Evolutionary conservation across 257 asterid species (phyloP).

Genomic region (Petrea volubilis): DNA sequence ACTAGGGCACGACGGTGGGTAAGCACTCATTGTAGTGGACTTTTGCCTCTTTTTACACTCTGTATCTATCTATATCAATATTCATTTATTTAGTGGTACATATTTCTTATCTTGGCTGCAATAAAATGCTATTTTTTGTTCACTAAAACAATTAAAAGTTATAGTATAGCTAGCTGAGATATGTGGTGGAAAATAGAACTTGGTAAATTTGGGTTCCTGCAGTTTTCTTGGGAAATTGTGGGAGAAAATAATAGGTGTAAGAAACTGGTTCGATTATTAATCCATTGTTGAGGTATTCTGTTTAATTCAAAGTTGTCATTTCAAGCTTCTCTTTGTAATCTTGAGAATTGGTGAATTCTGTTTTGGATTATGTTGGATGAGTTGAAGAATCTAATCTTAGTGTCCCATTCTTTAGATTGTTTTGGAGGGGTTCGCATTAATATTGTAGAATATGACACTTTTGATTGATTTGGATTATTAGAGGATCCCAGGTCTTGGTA

Average conservation of each 20-base stretch:
- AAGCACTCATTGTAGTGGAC: constrained; percentile 42
- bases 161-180: neutral
- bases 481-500: too few species aligned
- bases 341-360: neutral
- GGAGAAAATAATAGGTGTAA: too few species aligned
- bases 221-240: too few species aligned
- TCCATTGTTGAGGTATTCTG: too few species aligned
- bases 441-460: neutral
- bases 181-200: neutral
- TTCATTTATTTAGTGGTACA: neutral
- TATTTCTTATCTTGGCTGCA: neutral
- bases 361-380: neutral
- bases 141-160: neutral
- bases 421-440: neutral
- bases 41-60: constrained; percentile 8
- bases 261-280: too few species aligned
- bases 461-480: neutral
- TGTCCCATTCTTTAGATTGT: neutral
- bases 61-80: neutral
- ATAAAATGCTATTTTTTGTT: neutral
- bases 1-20: constrained; percentile 73
- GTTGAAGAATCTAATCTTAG: neutral
- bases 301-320: neutral
- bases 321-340: neutral
- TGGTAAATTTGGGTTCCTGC: neutral